Evolutionary conservation across 139 green algal species (phyloP).

Genomic region (Pycnococcus provasolii): DNA sequence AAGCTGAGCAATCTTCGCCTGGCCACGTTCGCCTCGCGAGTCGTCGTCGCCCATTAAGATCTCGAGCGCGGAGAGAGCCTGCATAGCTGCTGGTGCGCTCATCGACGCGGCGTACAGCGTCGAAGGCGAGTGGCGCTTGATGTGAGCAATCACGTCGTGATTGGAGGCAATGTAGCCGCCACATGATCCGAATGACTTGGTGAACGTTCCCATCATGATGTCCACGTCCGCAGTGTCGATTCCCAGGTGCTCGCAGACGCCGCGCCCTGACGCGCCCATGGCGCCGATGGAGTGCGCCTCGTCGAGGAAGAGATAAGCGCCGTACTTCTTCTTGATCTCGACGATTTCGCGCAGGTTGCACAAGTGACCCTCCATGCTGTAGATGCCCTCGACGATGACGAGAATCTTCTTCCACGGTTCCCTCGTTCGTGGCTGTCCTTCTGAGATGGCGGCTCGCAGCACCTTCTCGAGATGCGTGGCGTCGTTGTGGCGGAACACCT

Average conservation of each 20-base stretch:
- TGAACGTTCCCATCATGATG: constrained; percentile 99
- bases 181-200: constrained; percentile 93
- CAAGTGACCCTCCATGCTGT: constrained; percentile 97
- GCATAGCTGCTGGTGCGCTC: constrained; percentile 56
- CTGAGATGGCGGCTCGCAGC: constrained; percentile 65
- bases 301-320: constrained; percentile 95
- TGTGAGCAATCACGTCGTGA: constrained; percentile 53
- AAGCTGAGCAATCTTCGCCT: constrained; percentile 70
- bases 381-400: constrained; percentile 95
- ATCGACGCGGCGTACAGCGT: constrained; percentile 79
- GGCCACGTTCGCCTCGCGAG: constrained; percentile 35
- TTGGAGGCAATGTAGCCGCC: constrained; percentile 64
- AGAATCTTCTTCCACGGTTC: constrained; percentile 93
- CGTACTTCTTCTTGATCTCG: constrained; percentile 81
- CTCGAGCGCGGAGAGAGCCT: constrained; percentile 59
- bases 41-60: constrained; percentile 60
- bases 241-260: constrained; percentile 75
- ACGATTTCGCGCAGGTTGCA: constrained; percentile 72
- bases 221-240: constrained; percentile 81
- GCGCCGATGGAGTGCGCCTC: constrained; percentile 97
- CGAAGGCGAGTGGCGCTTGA: constrained; percentile 54
- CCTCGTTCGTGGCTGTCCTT: constrained; percentile 81
- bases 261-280: constrained; percentile 63
- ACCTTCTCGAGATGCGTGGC: constrained; percentile 71
- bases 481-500: constrained; percentile 56